Base-by-base conservation (phyloP, 768 basidiomycete genomes). In the Amanita muscaria region DNA sequence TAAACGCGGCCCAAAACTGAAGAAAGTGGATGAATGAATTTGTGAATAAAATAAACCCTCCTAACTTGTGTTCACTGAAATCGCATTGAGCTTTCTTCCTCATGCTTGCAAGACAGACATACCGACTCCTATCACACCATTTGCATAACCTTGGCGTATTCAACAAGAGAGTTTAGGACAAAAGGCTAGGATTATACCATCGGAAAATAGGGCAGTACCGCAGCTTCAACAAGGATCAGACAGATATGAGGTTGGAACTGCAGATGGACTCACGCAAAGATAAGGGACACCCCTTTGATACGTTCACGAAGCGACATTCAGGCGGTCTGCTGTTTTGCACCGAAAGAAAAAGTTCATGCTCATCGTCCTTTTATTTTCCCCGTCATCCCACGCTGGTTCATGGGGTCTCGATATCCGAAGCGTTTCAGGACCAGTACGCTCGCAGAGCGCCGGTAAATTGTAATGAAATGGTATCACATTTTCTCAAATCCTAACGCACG, bases 171-270 rank as follows among this genome's bases (percentile, higher is more conserved):
- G 7, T 27, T 1, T 10, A 44, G 6, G 8, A 25, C 39, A 47
- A 23, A 35, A 9, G 21, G 4, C 18, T 21, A 29, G 27, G 8
- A 10, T 29, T 52, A 21, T 62, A 83, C 87, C 88, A 60, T 91
- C 88, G 21, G 87, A 88, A 65, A 91, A 89, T 35, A 90, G 67
- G 33, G 88, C 88, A 3, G 88, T 91, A 56, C 88, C 88, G 59
- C 88, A 89, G 12, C 86, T 88, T 50, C 41, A 42, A 41, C 35
- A 25, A 40, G 32, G 45, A n/a, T 49, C 16, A 48, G 24, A 24
- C 33, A 27, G 30, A 18, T 9, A 12, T 11, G 32, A 30, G 31
- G 4, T 16, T 35, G 27, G 21, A 30, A 34, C 32, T 10, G 36
- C 16, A 37, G 18, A 37, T 11, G 29, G 18, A 70, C 81, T 39